Evolutionary conservation across 352 stramenopile genomes (phyloP), one percentile per base, ranked within the genome.

Genomic region (Phytophthora lateralis): DNA sequence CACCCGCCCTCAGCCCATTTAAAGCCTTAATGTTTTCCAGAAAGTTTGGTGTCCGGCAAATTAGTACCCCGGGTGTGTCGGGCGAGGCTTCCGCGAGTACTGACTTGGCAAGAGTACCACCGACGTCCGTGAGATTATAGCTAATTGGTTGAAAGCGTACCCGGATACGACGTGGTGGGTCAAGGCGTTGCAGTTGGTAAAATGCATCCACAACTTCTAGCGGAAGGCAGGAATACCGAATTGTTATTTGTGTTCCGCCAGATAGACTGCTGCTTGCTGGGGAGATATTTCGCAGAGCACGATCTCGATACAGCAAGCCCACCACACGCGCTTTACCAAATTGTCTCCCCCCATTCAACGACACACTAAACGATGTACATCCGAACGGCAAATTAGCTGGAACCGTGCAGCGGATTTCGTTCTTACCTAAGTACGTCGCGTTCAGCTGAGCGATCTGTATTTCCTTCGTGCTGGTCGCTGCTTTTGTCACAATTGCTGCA

Each of bases 361-460:
- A 91, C 0, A 90, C 63, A 24, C 69, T 66, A 18, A 90, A 71
- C 1, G 66, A 42, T 3, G 82, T 90, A 18, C 88, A 65, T 4
- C 82, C 82, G 56, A 91, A 91, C 37, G 80, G 58, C 57, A 91
- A 75, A 62, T 91, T 91, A 4, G 77, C 53, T 20, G 78, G 82
- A 3, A 91, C 65, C 6, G 63, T 89, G 52, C 79, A 90, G 26
- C 70, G 75, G 6, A 91, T 56, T 50, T 91, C 82, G 14, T 62
- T 73, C 26, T 57, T 43, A 26, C 70, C 78, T 4, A 61, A 44
- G 48, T 72, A 91, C n/a, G 71, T 84, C 9, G 77, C 82, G 29
- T 75, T 79, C 30, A 91, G 53, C 44, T 85, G 64, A 6, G 78
- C 75, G 6, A 89, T 49, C 42, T 60, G 57, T 11, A 64, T 26